Evolutionary conservation across 352 stramenopile species (phyloP), one percentile per base, ranked within the genome.

Genomic region (Phytopythium sindhum): DNA sequence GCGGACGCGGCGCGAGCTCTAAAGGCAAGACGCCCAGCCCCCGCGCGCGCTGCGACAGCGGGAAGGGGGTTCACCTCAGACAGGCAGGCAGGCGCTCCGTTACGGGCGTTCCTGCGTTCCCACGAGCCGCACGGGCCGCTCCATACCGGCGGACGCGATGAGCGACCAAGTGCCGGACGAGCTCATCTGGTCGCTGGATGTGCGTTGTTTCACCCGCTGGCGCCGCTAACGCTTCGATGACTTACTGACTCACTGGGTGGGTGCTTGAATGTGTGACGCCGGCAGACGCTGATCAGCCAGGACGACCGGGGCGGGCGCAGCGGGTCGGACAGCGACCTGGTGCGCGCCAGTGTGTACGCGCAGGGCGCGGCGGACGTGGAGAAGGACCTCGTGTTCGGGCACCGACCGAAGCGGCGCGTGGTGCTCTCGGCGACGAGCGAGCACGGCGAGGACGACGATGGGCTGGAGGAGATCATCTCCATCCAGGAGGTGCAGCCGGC

Each of bases 101-200:
- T 26, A 21, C 39, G 39, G 39, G 39, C 1, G 39, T 15, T 44
- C 39, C 21, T 21, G 39, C 39, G 17, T 19, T 35, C 23, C 24
- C 19, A 39, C 33, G 33, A 39, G 33, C 33, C 33, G 33, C 33
- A 11, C 41, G 41, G 17, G 41, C n/a, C 21, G 55, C 26, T 37
- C 29, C 33, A 17, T 12, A 21, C 12, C 8, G 21, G 24, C 24
- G n/a, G 44, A 17, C 23, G 57, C 41, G 50, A 85, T 84, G 70
- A 72, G 68, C 57, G 77, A 90, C 58, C 75, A 78, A 44, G 65
- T 92, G 63, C 84, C 78, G 28, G 83, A 92, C 63, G 83, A 89
- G 59, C 71, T 87, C 55, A 71, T 90, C 58, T 85, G 79, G 67
- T 86, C 83, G 42, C 68, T 90, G 56, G 83, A 92, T 63, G 83